Base-by-base conservation (phyloP, 495 filamentous ascomycete genomes). In the Aspergillus funiculosus region DNA sequence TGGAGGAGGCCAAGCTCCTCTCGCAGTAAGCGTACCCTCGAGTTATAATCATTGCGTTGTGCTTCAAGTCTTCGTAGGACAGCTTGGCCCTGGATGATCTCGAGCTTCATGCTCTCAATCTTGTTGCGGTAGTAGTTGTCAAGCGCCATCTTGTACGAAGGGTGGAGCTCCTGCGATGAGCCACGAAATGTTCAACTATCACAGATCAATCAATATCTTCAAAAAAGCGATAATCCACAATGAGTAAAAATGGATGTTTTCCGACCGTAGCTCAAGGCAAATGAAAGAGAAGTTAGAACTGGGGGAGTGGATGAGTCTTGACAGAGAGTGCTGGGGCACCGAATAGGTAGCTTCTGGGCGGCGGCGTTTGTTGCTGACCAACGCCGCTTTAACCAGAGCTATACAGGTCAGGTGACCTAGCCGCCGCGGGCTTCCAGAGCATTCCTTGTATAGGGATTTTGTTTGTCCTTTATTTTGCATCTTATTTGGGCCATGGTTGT, bases 81-180 rank as follows among this genome's bases (percentile, higher is more conserved):
- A 37, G 94, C 91, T 73, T 97, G 94, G 28, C 92, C 91, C 67
- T 95, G 89, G 58, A 99, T 88, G 55, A 99, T 99, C 78, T 97
- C 91, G 61, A 97, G 87, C 79, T 97, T 95, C 85, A 96, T 94
- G 64, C 83, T 81, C 85, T 99, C 92, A 68, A 99, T 95, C 78
- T 99, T 99, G 71, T 97, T 96, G 75, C 89, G 86, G 67, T 91
- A 99, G 71, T 95, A 99, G 69, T 85, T 95, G 69, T 97, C 92
- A 71, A 99, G 85, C 77, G 91, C 89, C 92, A 98, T 98, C 59
- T 53, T 78, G 77, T 67, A 60, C 37, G 51, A 54, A 40, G 49
- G 57, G 56, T 61, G 57, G 60, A 53, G 61, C 56, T 62, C 45
- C 41, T 38, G 30, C 17, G 30, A 27, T 51, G 34, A 36, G 32